phyloP scores from a whole-genome alignment of 2,329 filamentous ascomycete genomes.

The Periglandula ipomoeae region DNA sequence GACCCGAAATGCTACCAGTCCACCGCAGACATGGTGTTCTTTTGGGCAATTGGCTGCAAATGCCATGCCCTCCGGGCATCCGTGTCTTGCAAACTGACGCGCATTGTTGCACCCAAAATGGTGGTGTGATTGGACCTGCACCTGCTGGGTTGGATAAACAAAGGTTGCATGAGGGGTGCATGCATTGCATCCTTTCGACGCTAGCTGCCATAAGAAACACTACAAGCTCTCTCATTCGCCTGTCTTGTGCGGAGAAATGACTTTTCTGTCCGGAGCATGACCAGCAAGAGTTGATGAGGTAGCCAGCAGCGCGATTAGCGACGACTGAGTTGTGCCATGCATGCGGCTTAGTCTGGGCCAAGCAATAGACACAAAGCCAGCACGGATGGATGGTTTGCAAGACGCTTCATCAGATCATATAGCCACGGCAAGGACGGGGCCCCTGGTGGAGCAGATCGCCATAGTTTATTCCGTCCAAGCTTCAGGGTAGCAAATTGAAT shows the following conservation, averaged over 20 bases:
- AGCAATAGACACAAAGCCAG: too few relatives aligned
- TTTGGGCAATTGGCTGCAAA: too few relatives aligned
- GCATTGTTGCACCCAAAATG: conserved; percentile 1
- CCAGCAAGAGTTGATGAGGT: not conserved
- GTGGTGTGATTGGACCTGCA: not conserved
- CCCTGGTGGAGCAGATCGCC: too few relatives aligned
- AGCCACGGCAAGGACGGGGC: not conserved
- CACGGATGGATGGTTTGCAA: too few relatives aligned
- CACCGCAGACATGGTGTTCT: too few relatives aligned
- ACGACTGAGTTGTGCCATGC: not conserved
- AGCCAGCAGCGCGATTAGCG: too few relatives aligned
- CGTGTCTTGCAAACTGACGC: not conserved
- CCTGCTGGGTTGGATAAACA: not conserved
- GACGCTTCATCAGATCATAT: not conserved
- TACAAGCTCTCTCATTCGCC: not conserved
- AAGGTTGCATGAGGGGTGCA: not conserved
- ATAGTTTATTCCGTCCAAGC: not conserved
- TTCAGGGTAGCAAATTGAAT: not conserved
- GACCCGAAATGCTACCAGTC: too few relatives aligned
- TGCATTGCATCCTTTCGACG: not conserved
- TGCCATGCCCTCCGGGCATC: not conserved
- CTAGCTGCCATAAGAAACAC: not conserved
- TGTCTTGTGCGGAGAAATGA: not conserved
- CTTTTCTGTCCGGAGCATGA: not conserved
- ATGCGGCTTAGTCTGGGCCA: not conserved